phyloP scores from a whole-genome alignment of 2,329 filamentous ascomycete species.

The Neophaeococcomyces aloes region DNA sequence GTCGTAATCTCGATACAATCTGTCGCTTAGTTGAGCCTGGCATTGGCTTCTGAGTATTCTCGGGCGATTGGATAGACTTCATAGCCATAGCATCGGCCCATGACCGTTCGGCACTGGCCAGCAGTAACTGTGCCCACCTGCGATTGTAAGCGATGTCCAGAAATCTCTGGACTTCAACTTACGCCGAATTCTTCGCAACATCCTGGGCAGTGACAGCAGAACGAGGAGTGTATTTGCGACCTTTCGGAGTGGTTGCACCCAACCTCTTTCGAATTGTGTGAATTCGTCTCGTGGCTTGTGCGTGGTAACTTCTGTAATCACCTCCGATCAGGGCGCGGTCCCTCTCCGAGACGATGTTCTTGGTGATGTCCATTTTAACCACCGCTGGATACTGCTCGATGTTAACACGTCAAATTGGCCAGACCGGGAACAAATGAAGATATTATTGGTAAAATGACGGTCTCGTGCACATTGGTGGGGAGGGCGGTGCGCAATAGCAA shows the following conservation, averaged over 20 bases:
- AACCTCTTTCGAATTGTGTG: conserved; percentile 77
- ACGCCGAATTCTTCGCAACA: conserved; percentile 66
- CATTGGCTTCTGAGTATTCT: conserved; percentile 61
- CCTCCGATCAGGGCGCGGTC: conserved; percentile 78
- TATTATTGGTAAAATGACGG: no score
- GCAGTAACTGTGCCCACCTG: conserved; percentile 66
- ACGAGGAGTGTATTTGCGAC: conserved; percentile 72
- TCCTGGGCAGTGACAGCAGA: conserved; percentile 61
- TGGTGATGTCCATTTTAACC: conserved; percentile 72
- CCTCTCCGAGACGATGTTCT: conserved; percentile 65
- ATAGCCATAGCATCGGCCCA: conserved; percentile 96
- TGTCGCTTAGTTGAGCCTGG: conserved; percentile 71
- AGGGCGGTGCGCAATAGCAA: no score
- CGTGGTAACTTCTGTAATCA: conserved; percentile 77
- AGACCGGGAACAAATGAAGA: no score
- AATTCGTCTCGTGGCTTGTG: conserved; percentile 67
- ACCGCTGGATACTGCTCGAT: no score
- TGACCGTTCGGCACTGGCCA: conserved; percentile 78
- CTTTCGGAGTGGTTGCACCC: conserved; percentile 70
- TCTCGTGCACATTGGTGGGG: no score
- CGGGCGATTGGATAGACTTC: conserved; percentile 70
- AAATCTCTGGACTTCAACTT: conserved; percentile 27
- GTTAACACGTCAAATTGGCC: no score
- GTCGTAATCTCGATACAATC: conserved; percentile 76
- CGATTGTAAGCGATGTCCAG: conserved; percentile 14